Base-by-base conservation (phyloP, 2,329 filamentous ascomycete species). In the Alternaria alternata region DNA sequence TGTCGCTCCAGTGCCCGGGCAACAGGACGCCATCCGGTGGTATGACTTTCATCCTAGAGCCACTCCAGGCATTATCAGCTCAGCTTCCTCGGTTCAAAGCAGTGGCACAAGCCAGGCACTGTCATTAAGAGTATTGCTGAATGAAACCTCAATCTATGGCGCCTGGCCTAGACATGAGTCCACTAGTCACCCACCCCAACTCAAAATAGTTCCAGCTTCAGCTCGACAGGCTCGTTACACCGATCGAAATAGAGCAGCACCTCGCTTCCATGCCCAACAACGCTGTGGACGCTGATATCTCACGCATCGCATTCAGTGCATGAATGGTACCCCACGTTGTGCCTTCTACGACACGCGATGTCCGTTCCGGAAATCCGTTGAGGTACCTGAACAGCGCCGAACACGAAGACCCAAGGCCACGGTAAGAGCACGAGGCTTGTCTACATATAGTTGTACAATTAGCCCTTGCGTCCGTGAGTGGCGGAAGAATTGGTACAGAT, bases 331-430 rank as follows among this genome's bases (percentile, higher is more conserved):
- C 51, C 53, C 32, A 60, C 57, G 58, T 58, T 46, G 43, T 42
- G 22, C 42, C 30, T 22, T 48, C 44, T 43, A 51, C 57, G 26
- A 59, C 51, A 57, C 51, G 42, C 54, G 28, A 63, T 49, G 42
- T 64, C 58, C 54, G 51, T 53, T 52, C 51, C 54, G 53, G 53
- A 41, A 54, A 32, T 42, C 62, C 59, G 59, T 64, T 60, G 46
- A 53, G 43, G 53, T 53, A 57, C 51, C 52, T 59, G 51, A 47
- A 32, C 44, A 54, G 34, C 24, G 59, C 53, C 52, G 52, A 34
- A 59, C 55, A 47, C 52, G 26, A 56, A 32, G 48, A 51, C 62
- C 62, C 62, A 57, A 18, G 48, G 46, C 55, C 59, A 61, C 41
- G 55, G 55, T 60, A 62, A 57, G 7, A 48, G 42, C 48, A 30